Evolutionary conservation across 345 rosid genomes (phyloP), one percentile per base, ranked within the genome.

Genomic region (Aquilaria yunnanensis): DNA sequence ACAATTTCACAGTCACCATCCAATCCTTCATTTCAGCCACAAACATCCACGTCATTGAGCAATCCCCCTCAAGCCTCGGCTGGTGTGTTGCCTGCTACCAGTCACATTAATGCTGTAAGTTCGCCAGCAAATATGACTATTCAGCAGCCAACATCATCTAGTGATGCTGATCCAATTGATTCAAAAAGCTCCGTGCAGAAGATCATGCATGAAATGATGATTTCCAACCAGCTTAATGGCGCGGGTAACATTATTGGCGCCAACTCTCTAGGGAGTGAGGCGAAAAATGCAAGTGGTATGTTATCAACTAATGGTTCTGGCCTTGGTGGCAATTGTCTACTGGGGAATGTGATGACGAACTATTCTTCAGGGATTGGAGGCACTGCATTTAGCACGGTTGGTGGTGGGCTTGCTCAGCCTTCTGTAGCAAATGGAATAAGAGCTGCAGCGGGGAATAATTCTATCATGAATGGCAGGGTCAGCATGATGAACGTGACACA

Each of bases 151-250:
- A 74, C 80, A 57, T 76, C 71, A 50, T 70, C 81, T 30, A 62
- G 70, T 46, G 93, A 88, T 29, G 78, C 65, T 12, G 96, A 86
- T 56, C 81, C 71, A 3, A 76, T 73, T 43, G 89, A 81, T 69
- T 73, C 95, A 5, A 80, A 74, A 60, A 90, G 85, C 63, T 79
- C 93, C 23, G 96, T 88, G 46, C 96, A 91, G 76, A 91, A 91
- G 72, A 75, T 91, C 65, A 71, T 91, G 52, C 91, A 86, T 34
- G 89, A 86, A 5, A 81, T 85, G 74, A 69, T 88, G 82, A 78
- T 86, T 81, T 72, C 85, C 65, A 76, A 70, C 78, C 91, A 88
- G 67, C 73, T 77, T 32, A 81, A 77, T 37, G 78, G 75, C 33
- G 51, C 68, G 2, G 77, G 83, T 33, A 70, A 78, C 57, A 78